Evolutionary conservation across 805 yeast genomes (phyloP).

Genomic region (Saturnispora kantuleensis): DNA sequence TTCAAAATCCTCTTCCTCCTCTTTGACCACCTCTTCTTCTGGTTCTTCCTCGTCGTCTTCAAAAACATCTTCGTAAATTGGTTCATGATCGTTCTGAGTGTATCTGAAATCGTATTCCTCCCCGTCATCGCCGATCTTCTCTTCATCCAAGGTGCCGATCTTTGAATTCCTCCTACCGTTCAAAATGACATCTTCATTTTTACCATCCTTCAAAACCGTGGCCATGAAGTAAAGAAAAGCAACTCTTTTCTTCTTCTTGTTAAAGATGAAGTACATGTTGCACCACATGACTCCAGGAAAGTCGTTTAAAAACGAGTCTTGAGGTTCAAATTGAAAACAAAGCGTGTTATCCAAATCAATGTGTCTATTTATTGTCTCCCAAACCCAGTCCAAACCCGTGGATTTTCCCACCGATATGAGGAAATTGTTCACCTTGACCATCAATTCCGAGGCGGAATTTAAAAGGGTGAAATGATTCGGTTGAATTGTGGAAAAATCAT

Average conservation of each 20-base stretch:
- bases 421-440: slow-evolving; percentile 65
- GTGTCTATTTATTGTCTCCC: slow-evolving; percentile 81
- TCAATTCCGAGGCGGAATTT: slow-evolving; percentile 37
- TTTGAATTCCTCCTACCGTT: slow-evolving; percentile 24
- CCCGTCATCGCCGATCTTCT: slow-evolving; percentile 23
- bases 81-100: slow-evolving; percentile 15
- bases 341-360: slow-evolving; percentile 62
- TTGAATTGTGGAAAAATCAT: slow-evolving; percentile 79
- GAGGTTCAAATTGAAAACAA: slow-evolving; percentile 53
- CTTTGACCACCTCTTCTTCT: slow-evolving; percentile 27
- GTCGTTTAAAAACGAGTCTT: slow-evolving; percentile 59
- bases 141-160: slow-evolving; percentile 26
- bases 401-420: slow-evolving; percentile 56
- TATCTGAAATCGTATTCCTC: slow-evolving; percentile 30
- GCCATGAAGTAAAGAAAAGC: slow-evolving; percentile 72
- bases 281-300: slow-evolving; percentile 56
- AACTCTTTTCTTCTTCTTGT: slow-evolving; percentile 85
- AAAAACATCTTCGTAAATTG: slow-evolving; percentile 27
- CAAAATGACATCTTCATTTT: neutral
- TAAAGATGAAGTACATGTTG: slow-evolving; percentile 83
- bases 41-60: slow-evolving; percentile 32
- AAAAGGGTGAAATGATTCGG: slow-evolving; percentile 67
- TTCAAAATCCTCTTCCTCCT: slow-evolving; percentile 36
- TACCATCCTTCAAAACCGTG: slow-evolving; percentile 13
- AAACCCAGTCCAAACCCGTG: slow-evolving; percentile 52